Evolutionary conservation across 495 filamentous ascomycete genomes (phyloP).

Genomic region (Hypoxylon fragiforme): DNA sequence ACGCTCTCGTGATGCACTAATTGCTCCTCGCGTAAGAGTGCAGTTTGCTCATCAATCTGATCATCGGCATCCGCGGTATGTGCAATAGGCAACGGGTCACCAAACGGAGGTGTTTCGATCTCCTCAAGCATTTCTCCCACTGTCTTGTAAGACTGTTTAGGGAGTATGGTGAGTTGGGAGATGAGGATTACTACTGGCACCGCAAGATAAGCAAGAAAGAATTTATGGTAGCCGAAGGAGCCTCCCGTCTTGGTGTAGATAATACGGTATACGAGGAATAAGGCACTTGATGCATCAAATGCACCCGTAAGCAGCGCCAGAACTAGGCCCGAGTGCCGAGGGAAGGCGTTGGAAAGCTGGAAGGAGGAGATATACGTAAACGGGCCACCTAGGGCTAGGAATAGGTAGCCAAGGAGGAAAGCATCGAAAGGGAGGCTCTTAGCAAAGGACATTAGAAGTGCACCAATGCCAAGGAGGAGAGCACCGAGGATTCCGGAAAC

Average conservation of each 20-base stretch:
- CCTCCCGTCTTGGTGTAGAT: constrained; percentile 66
- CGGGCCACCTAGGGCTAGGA: constrained; percentile 82
- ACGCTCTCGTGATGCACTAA: constrained; percentile 67
- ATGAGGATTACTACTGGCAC: constrained; percentile 72
- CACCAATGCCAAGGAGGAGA: constrained; percentile 68
- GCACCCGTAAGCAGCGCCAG: constrained; percentile 84
- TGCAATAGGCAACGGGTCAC: constrained; percentile 16
- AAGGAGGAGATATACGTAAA: constrained; percentile 91
- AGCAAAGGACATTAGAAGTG: constrained; percentile 72
- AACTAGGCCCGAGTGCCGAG: constrained; percentile 80
- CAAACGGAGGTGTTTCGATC: constrained; percentile 51
- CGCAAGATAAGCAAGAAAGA: constrained; percentile 77
- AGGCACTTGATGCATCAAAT: constrained; percentile 85
- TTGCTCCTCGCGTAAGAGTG: constrained; percentile 64
- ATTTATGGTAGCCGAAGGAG: constrained; percentile 64
- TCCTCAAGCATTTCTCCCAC: constrained; percentile 78
- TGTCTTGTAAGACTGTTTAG: constrained; percentile 81
- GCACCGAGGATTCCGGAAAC: constrained; percentile 75
- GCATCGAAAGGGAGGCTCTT: constrained; percentile 65
- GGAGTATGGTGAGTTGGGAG: constrained; percentile 76
- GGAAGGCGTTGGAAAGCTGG: constrained; percentile 92
- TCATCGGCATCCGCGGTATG: constrained; percentile 53
- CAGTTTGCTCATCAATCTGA: constrained; percentile 62
- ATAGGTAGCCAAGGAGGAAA: constrained; percentile 77
- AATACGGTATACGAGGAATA: constrained; percentile 84